Conservation (phyloP, 352 stramenopile genomes). For the Phytophthora brassicae region DNA sequence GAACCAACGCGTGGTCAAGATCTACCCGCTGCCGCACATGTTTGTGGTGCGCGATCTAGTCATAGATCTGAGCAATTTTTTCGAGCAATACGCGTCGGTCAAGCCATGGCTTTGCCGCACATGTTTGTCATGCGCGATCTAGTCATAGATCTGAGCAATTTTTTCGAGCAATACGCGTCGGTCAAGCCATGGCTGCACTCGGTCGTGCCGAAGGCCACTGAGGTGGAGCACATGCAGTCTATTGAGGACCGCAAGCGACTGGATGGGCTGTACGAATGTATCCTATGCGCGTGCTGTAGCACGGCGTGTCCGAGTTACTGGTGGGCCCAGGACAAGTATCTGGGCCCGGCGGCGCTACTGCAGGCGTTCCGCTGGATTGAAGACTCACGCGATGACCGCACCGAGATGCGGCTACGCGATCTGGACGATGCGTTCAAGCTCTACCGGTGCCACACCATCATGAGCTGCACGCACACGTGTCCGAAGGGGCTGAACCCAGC, state of each 20-base stretch:
- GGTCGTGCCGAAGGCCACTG: constrained; percentile 81
- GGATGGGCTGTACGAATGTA: constrained; percentile 99
- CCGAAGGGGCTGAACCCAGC: constrained; percentile 99
- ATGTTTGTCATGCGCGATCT: constrained; percentile 99
- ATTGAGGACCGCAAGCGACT: constrained; percentile 98
- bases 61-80: constrained; percentile 99
- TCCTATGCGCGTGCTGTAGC: constrained; percentile 99
- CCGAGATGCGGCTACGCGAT: constrained; percentile 82
- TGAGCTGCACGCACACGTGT: constrained; percentile 99
- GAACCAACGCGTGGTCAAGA: constrained; percentile 93
- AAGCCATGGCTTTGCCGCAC: no score
- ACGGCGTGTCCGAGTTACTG: constrained; percentile 99
- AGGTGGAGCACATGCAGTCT: constrained; percentile 87
- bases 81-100: constrained; percentile 97
- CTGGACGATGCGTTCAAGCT: constrained; percentile 99
- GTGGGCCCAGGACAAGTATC: constrained; percentile 98
- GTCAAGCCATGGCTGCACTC: constrained; percentile 99
- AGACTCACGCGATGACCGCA: constrained; percentile 97
- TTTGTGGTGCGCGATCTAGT: constrained; percentile 99
- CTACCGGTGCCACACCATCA: constrained; percentile 99
- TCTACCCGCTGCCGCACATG: constrained; percentile 99
- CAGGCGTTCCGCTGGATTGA: constrained; percentile 99
- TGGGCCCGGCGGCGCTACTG: constrained; percentile 91
- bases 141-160: constrained; percentile 99
- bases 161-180: constrained; percentile 96